Evolutionary conservation across 2,329 filamentous ascomycete species (phyloP), one percentile per base, ranked within the genome.

Genomic region (Capronia coronata): DNA sequence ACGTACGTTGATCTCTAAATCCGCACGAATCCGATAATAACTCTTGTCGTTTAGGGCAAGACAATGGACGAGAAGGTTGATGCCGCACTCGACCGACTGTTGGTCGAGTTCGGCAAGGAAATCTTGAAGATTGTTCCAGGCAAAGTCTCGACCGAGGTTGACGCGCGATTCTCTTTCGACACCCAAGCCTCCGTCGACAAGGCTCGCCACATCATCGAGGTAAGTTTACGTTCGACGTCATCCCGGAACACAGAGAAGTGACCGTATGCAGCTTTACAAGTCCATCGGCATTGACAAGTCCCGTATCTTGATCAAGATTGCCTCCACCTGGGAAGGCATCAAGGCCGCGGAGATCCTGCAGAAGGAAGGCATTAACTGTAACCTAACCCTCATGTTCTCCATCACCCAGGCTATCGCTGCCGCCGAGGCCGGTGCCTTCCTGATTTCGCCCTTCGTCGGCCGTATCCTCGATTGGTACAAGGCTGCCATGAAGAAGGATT

Each of bases 381-480:
- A 98, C 83, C 76, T 98, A 69, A 98, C 93, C 58, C 87, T 98
- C 70, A 90, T 98, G 86, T 98, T 98, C 84, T 96, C 91, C 43
- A 77, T 85, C 58, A 79, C 86, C 61, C 93, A 98, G 79, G 93
- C 93, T 67, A 94, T 97, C 65, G 90, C 87, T 62, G 91, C 87
- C 66, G 93, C 93, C 56, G 93, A 98, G 80, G 93, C 93, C 62
- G 82, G 81, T 66, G 89, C 91, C 64, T 97, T 86, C 84, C 86
- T 98, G 68, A 97, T 98, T 77, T 97, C 93, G 43, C 93, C 93
- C 71, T 98, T 97, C 75, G 93, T 98, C 63, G 93, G 93, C 71
- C 90, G 93, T 69, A 98, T 98, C 68, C 86, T 98, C 62, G 93
- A 98, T 77, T 98, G 91, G 91, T 96, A 84, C 87, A 98, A 98